Evolutionary conservation across 345 rosid species (phyloP), one percentile per base, ranked within the genome.

Genomic region (Sapria himalayana): DNA sequence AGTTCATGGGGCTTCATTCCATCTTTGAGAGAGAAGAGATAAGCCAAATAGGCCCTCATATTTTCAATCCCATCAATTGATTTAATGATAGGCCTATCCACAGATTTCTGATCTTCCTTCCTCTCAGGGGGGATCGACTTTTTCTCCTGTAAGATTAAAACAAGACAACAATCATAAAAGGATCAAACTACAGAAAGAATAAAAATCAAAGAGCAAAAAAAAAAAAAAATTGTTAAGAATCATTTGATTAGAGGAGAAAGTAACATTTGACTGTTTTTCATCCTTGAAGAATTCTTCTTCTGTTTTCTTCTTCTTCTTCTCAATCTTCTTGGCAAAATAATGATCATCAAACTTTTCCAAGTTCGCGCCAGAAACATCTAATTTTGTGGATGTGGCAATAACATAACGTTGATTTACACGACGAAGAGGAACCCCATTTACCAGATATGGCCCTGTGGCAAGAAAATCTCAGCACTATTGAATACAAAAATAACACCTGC

Each of bases 1-100:
- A 79, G 89, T 61, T 84, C 85, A 37, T 71, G 81, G 40, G 85
- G 95, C 34, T 79, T 84, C 79, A 72, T 76, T 62, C 81, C 81
- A 4, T 76, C 63, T 63, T 61, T 72, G 15, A 73, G 68, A 3
- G 96, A 81, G 57, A 85, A 85, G 55, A 93, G 75, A 13, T 93
- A 84, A 3, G 61, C 86, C 55, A 85, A 57, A 49, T 81, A 85
- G n/a, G 63, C 48, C 73, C 66, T 85, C 72, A 78, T 63, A 24
- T 85, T 84, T 9, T 76, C 70, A 21, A 85, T 79, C 17, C 51
- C 50, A 46, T 81, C 94, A 25, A 85, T 71, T 48, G 72, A 24
- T 47, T 73, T 73, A 41, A 85, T 51, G 52, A 85, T 36, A 9
- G 66, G 44, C 7, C 77, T 19, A 29, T 85, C 96, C 0, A 85